phyloP scores from a whole-genome alignment of 78 protist genomes.

The Cavenderia fasciculata region DNA sequence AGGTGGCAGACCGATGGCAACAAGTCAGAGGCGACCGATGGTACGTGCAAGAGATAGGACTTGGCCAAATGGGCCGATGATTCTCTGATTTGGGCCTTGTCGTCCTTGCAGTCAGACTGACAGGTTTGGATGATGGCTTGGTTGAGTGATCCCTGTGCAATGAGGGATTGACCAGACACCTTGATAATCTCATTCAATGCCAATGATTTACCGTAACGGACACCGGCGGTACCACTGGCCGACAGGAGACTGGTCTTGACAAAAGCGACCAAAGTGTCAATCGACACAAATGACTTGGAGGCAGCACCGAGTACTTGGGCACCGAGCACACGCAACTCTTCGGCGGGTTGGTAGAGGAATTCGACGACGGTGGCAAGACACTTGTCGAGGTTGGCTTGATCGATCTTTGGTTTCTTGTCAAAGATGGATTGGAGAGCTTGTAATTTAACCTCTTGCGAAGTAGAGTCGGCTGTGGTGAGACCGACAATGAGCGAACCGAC shows the following conservation, averaged over 20 bases:
- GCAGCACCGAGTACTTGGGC: conserved; percentile 66
- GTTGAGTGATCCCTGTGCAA: conserved; percentile 1
- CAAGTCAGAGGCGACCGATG: conserved; percentile 8
- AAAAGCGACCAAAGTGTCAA: conserved; percentile 7
- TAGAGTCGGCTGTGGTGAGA: conserved; percentile 27
- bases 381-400: conserved; percentile 73
- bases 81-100: conserved; percentile 72
- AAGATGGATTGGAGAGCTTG: conserved; percentile 75
- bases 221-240: conserved; percentile 39
- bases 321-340: conserved; percentile 18
- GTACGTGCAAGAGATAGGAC: not conserved
- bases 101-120: conserved; percentile 61
- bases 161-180: conserved; percentile 2
- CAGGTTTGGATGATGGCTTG: conserved; percentile 26
- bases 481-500: conserved; percentile 67
- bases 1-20: conserved; percentile 28
- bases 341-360: conserved; percentile 52
- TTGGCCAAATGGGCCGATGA: conserved; percentile 49
- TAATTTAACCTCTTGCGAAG: conserved; percentile 66
- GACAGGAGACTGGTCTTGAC: conserved; percentile 33
- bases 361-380: conserved; percentile 1
- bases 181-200: conserved; percentile 42
- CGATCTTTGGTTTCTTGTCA: conserved; percentile 77
- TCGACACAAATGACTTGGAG: conserved; percentile 34
- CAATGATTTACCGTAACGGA: conserved; percentile 71